Base-by-base conservation (phyloP, 2,329 filamentous ascomycete species). In the Leptographium procerum region DNA sequence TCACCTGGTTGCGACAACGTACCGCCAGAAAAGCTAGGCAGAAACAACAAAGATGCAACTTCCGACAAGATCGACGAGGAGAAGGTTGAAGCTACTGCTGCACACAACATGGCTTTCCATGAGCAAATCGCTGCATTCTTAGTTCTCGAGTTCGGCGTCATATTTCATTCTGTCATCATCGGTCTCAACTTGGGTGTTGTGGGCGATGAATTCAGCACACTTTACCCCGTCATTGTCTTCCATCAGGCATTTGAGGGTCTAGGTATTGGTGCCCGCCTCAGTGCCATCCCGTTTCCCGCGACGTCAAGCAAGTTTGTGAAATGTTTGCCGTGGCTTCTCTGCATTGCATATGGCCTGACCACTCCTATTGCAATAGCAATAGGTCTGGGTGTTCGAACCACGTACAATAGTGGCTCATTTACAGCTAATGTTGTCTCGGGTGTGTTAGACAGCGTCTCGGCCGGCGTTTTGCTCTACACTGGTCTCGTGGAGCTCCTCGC, bases 211-310 rank as follows among this genome's bases (percentile, higher is more conserved):
- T 82, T 86, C 61, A 75, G 71, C 28, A 72, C 85, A 33, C 78
- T 87, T 13, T 84, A 85, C 66, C 76, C 85, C 61, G 84, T 86
- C 45, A 75, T 87, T 45, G 84, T 90, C 64, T 96, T 96, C 76
- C 91, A 96, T 70, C 91, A 96, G 70, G 89, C 89, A 22, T 95
- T 96, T 62, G 91, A 96, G 72, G 91, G 91, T n/a, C 84, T 96
- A 10, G 91, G 90, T 77, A 80, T 96, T 2, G 91, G 91, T 22
- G 86, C 90, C 3, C 87, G 92, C 58, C 80, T 96, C 5, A 89
- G 89, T 0, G 82, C 82, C 10, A 84, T 89, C 1, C 63, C 63
- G 47, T 65, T 65, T 59, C 63, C 63, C 4, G 79, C 83, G 0
- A 96, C 89, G 87, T 88, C 90, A 0, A 71, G 76, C 48, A 61